Evolutionary conservation across 495 filamentous ascomycete species (phyloP).

Genomic region (Penicillium dipodomyicola): DNA sequence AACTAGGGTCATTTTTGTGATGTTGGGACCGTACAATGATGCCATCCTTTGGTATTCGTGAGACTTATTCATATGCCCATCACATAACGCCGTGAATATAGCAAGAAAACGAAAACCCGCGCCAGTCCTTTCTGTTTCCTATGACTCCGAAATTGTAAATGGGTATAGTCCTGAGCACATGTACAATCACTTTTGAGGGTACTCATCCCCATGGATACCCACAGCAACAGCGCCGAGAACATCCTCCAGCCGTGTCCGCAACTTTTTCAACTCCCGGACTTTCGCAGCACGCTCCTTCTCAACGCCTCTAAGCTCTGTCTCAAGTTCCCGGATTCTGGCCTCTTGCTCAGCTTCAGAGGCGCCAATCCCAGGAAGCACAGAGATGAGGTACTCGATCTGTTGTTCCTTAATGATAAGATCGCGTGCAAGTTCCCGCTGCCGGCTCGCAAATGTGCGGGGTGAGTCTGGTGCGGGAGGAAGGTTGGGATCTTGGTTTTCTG

Average conservation of each 20-base stretch:
- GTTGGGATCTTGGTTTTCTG: constrained; percentile 27
- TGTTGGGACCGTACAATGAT: neutral
- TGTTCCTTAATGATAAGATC: constrained; percentile 89
- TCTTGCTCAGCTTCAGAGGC: constrained; percentile 82
- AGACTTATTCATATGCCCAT: neutral
- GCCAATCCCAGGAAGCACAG: constrained; percentile 79
- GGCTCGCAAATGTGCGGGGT: constrained; percentile 62
- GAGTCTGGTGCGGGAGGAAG: constrained; percentile 53
- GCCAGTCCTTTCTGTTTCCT: neutral
- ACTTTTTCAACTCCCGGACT: constrained; percentile 65
- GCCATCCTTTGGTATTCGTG: neutral
- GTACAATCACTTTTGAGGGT: constrained; percentile 8
- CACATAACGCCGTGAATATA: constrained; percentile 5
- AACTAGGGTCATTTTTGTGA: too few species aligned
- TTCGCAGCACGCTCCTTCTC: constrained; percentile 71
- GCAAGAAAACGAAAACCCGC: neutral
- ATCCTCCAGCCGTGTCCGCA: constrained; percentile 65
- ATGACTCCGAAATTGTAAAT: neutral
- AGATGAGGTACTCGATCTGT: constrained; percentile 88
- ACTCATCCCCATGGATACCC: constrained; percentile 37
- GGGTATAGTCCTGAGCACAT: neutral
- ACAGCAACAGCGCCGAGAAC: constrained; percentile 47
- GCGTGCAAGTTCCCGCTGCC: constrained; percentile 76
- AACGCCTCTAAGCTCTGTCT: constrained; percentile 68
- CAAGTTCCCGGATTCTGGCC: constrained; percentile 67